Conservation (phyloP, 179 eudicot species). For the Corrigiola litoralis region DNA sequence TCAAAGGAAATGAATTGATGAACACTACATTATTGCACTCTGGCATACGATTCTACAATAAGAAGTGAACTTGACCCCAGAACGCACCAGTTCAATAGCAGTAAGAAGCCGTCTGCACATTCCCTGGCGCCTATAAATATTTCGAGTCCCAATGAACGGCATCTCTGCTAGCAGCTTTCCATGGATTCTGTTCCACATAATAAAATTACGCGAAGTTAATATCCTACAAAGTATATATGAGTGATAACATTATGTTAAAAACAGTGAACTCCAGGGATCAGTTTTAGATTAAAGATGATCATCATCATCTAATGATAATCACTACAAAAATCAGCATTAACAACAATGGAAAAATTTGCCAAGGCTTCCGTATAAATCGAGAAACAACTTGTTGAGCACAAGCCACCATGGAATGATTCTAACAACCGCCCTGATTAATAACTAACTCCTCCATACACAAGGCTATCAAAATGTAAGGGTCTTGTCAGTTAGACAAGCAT, state of each 20-base stretch:
- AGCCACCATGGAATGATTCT: too few relatives aligned
- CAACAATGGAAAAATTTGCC: neutral
- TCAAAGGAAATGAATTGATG: too few relatives aligned
- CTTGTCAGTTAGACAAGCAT: too few relatives aligned
- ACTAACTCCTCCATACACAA: too few relatives aligned
- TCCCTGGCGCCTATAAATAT: constrained; percentile 85
- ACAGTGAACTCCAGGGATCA: neutral
- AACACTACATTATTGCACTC: too few relatives aligned
- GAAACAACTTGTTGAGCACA: too few relatives aligned
- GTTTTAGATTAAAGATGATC: neutral
- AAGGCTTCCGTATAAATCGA: too few relatives aligned
- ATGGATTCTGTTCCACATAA: constrained; percentile 50
- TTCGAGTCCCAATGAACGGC: constrained; percentile 96
- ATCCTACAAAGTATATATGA: neutral
- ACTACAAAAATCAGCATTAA: neutral
- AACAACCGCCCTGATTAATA: too few relatives aligned
- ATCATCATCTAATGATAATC: neutral
- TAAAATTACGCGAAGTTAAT: neutral
- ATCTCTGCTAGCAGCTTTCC: constrained; percentile 89
- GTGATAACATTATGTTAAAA: neutral
- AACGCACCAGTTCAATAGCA: constrained; percentile 71
- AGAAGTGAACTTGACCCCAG: neutral
- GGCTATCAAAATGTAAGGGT: too few relatives aligned
- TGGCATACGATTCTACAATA: neutral
- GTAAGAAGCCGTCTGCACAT: constrained; percentile 84